A percentile compares a stretch with the other conserved stretches of the same genome.
These are phyloP conservation scores for Prorocentrum cordatum DNA, from an alignment of 169 alveolate species.

Conservation along the genomic window DNA sequence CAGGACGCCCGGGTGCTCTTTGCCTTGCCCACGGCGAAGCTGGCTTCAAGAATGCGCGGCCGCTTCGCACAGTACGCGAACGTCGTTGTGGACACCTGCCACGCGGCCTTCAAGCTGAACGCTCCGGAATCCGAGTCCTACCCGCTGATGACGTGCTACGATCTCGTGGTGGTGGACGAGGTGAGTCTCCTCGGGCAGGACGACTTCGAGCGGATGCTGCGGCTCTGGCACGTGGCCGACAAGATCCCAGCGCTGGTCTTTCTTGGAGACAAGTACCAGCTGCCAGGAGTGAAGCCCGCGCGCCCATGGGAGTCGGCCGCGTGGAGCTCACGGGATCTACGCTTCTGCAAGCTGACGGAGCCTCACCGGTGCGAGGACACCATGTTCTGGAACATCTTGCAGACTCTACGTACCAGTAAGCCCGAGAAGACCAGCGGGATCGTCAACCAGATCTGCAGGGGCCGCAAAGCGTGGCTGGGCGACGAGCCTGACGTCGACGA, in stretches of 20 bases:
- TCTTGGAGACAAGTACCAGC: neutral
- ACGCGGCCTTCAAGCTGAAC: constrained; percentile 5
- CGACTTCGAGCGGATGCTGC: neutral
- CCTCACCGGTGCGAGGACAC: neutral
- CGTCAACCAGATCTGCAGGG: neutral
- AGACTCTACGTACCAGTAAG: neutral
- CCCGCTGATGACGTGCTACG: neutral
- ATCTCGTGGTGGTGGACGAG: constrained; percentile 7
- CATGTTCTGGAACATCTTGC: neutral
- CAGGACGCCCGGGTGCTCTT: neutral
- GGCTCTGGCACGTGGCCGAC: neutral
- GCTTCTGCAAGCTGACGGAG: too few species aligned
- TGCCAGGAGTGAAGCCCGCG: neutral
- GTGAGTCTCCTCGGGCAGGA: neutral
- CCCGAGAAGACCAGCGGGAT: too few species aligned
- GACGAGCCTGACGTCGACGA: neutral
- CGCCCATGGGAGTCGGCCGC: neutral
- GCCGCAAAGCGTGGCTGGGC: neutral
- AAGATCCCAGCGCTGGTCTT: neutral
- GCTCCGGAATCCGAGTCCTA: neutral
- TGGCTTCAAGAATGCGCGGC: neutral
- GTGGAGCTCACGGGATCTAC: neutral
- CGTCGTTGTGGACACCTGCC: neutral
- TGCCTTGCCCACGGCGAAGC: neutral
- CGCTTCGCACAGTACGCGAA: neutral